A percentile compares a stretch with the other conserved stretches of the same genome.
phyloP scores from a whole-genome alignment of 768 basidiomycete genomes.

The Daedaleopsis sinensis region DNA sequence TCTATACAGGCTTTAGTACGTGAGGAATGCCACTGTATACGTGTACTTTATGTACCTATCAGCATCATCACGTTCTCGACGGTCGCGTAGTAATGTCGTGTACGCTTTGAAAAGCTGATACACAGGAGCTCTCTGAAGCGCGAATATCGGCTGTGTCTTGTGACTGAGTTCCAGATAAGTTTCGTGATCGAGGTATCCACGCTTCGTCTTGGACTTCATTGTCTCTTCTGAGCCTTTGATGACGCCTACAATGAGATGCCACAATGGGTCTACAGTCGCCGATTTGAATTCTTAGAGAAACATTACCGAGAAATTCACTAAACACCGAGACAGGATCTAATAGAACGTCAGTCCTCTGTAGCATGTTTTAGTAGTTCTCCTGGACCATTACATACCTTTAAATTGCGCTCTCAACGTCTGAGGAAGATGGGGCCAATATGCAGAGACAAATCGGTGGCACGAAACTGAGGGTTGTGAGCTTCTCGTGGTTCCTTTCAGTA shows the following conservation, averaged over 20 bases:
- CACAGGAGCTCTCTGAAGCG: neutral
- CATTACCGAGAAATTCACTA: constrained; percentile 64
- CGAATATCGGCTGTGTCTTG: neutral
- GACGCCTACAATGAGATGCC: constrained; percentile 55
- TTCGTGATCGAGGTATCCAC: constrained; percentile 39
- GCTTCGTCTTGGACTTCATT: constrained; percentile 45
- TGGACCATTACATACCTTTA: neutral
- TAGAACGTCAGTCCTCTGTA: too few relatives aligned
- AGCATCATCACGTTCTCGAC: constrained; percentile 54
- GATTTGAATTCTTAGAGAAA: neutral
- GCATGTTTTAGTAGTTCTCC: too few relatives aligned
- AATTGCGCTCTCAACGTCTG: neutral
- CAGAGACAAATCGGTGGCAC: too few relatives aligned
- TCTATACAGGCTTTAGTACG: neutral
- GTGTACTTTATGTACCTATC: constrained; percentile 51
- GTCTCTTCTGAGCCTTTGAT: constrained; percentile 69
- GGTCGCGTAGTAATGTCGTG: constrained; percentile 44
- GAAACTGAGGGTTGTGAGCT: too few relatives aligned
- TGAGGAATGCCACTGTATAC: neutral
- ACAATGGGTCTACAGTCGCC: too few relatives aligned
- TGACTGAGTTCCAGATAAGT: neutral
- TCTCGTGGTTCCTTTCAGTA: too few relatives aligned
- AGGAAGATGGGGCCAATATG: too few relatives aligned
- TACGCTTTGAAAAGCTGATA: constrained; percentile 55
- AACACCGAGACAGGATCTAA: constrained; percentile 65